Conservation (phyloP, 148 eudicot species). For the Cornus kousa region DNA sequence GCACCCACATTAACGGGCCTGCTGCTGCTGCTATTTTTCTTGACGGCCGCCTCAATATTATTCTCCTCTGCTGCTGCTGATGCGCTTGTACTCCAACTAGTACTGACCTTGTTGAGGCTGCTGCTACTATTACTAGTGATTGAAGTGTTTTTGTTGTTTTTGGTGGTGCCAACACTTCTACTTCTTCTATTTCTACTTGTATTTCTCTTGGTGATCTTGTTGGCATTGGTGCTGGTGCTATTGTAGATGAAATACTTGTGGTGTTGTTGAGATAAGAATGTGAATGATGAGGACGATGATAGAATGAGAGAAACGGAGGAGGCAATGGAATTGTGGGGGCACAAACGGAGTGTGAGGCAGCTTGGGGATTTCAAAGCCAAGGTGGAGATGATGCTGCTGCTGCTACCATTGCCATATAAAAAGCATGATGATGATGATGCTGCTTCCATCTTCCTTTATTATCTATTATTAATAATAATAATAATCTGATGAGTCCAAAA, state of each 20-base stretch:
- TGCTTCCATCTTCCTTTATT: conserved; percentile 7
- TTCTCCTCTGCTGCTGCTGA: neutral
- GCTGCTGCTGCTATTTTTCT: neutral
- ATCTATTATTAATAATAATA: too few relatives aligned
- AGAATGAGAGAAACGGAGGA: neutral
- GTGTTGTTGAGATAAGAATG: neutral
- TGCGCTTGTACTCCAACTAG: neutral
- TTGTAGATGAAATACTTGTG: neutral
- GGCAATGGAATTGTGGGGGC: neutral
- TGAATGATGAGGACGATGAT: neutral
- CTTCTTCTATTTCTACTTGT: conserved; percentile 5
- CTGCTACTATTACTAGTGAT: neutral
- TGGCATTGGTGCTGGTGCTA: neutral
- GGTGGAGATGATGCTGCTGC: conserved; percentile 4
- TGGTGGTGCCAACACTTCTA: neutral
- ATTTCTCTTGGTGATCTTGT: conserved; percentile 1
- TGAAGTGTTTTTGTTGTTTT: neutral
- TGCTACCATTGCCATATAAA: neutral
- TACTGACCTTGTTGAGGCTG: neutral
- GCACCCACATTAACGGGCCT: conserved; percentile 22
- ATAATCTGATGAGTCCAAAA: too few relatives aligned
- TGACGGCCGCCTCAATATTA: neutral
- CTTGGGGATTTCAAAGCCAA: conserved; percentile 3
- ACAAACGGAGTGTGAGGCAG: neutral
- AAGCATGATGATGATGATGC: conserved; percentile 1